Conservation (phyloP, 73 alveolate genomes). For the Paramecium sonneborni region DNA sequence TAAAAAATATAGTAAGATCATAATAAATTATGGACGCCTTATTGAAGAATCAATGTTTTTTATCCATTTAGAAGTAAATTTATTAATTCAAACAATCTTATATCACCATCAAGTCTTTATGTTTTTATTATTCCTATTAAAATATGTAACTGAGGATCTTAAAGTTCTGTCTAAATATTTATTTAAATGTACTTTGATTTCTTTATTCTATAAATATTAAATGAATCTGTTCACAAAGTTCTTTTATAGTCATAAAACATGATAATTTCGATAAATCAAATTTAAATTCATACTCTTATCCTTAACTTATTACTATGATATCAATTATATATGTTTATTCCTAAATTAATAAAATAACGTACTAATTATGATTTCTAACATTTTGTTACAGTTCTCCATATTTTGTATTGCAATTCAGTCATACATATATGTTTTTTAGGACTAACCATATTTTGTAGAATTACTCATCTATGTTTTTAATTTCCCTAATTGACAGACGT, state of each 20-base stretch:
- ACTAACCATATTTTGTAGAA: not conserved
- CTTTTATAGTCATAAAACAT: not conserved
- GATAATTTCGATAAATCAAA: slow-evolving; percentile 6
- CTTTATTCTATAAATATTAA: not conserved
- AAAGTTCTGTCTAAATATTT: not conserved
- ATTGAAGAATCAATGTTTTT: not conserved
- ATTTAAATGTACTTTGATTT: not conserved
- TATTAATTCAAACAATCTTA: slow-evolving; percentile 11
- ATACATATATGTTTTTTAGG: not conserved
- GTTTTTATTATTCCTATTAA: slow-evolving; percentile 19
- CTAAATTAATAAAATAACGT: not conserved
- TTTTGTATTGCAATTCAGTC: not conserved
- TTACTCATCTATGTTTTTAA: not conserved
- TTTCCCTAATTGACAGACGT: not conserved
- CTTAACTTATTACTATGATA: not conserved
- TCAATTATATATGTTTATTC: not conserved
- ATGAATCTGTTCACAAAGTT: not conserved
- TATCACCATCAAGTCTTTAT: not conserved
- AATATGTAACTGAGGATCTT: not conserved
- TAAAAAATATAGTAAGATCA: not conserved
- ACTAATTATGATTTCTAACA: not conserved
- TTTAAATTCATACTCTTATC: slow-evolving; percentile 18
- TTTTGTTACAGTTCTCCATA: not conserved
- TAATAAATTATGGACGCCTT: not conserved
- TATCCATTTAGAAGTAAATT: slow-evolving; percentile 24